Conservation (phyloP, 1,139 yeast species). For the Kodamaea alishanica region DNA sequence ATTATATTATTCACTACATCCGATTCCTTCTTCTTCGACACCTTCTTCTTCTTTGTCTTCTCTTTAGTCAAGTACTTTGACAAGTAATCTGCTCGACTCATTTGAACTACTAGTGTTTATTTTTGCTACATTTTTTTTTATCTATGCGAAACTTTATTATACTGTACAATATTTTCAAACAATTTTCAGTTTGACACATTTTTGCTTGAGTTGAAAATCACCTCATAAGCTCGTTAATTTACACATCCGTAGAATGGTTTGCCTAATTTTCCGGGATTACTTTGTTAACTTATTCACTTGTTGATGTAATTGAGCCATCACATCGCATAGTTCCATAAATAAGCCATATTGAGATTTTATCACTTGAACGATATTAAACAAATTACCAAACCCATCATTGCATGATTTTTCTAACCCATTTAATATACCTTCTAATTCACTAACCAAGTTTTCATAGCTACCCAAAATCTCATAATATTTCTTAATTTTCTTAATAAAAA, state of each 20-base stretch:
- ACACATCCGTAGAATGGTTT: too few relatives aligned
- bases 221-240: too few relatives aligned
- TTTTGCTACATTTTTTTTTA: background rate
- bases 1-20: conserved; percentile 16
- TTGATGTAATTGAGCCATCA: conserved; percentile 85
- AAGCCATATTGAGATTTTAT: conserved; percentile 77
- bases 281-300: conserved; percentile 35
- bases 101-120: conserved; percentile 1
- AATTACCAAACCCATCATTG: conserved; percentile 48
- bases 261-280: too few relatives aligned
- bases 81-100: conserved; percentile 47
- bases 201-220: too few relatives aligned
- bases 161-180: too few relatives aligned
- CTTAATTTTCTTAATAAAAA: conserved; percentile 53
- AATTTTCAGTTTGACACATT: too few relatives aligned
- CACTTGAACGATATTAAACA: conserved; percentile 58
- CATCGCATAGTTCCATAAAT: conserved; percentile 88
- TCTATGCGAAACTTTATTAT: too few relatives aligned
- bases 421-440: conserved; percentile 57
- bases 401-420: conserved; percentile 43
- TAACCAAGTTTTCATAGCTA: conserved; percentile 74
- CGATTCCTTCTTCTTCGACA: conserved; percentile 11
- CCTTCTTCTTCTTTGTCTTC: conserved; percentile 19
- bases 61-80: conserved; percentile 41
- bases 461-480: conserved; percentile 62